Base-by-base conservation (phyloP, 2,329 filamentous ascomycete genomes). In the Cladophialophora carrionii region DNA sequence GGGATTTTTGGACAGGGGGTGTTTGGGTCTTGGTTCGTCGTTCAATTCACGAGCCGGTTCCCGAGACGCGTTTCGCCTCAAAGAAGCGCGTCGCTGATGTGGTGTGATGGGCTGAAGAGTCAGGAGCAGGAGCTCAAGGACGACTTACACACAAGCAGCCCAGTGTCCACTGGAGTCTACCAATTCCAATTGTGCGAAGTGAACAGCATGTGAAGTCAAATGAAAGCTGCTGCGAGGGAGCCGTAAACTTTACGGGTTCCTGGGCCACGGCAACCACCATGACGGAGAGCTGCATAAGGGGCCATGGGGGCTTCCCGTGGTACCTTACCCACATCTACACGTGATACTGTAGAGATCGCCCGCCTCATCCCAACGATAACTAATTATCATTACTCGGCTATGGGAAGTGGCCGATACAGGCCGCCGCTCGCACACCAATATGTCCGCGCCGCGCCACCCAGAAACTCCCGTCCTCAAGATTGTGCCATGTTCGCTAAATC, bases 11-110 rank as follows among this genome's bases (percentile, higher is more conserved):
- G 43, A 41, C 61, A 63, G 61, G 54, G 61, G 61, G n/a, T 55
- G 59, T 54, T 61, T 61, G 59, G 59, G 49, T 24, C 32, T 54
- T 53, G 59, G 59, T 55, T 55, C 51, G 43, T 31, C 14, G 12
- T 12, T 29, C 61, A 51, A 57, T 51, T 20, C 58, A 48, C 54
- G 26, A 54, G 43, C 52, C 53, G n/a, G 34, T 32, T 57, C 51
- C 61, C 58, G 66, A 68, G 61, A 68, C 66, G 63, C 61, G 66
- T 68, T 68, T 64, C 57, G 57, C 57, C 53, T 62, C 65, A 59
- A 22, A 34, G 22, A 14, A 55, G 51, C 58, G 63, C 46, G 41
- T 10, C 32, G 43, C 46, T 58, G 43, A 56, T 54, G 53, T 54
- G 52, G 56, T 54, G 53, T 43, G 52, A 56, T 56, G 59, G 52